These are phyloP conservation scores for Ceratocystis albifundus DNA, from an alignment of 2,329 filamentous ascomycete species.

Conservation along the genomic window DNA sequence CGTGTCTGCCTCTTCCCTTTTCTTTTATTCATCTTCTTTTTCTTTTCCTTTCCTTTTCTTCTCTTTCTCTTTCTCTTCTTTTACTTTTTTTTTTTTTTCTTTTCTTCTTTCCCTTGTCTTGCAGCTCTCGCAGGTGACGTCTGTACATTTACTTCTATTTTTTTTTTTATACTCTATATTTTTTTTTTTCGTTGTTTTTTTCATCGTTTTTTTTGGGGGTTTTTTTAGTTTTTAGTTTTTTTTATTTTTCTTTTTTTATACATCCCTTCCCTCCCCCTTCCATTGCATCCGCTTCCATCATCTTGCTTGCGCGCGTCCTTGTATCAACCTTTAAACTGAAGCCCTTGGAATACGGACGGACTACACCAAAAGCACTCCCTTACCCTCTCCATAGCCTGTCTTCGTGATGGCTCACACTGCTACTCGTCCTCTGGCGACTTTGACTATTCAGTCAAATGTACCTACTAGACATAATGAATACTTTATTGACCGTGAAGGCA, in stretches of 20 bases:
- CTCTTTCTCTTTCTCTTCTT: slow-evolving; percentile 19
- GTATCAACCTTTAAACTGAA: neutral
- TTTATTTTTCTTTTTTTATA: slow-evolving; percentile 12
- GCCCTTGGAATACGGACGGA: neutral
- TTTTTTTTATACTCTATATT: slow-evolving; percentile 16
- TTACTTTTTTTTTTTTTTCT: neutral
- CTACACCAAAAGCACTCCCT: neutral
- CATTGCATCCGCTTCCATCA: neutral
- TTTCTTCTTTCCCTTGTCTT: neutral
- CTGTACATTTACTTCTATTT: slow-evolving; percentile 5
- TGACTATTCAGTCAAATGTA: slow-evolving; percentile 12
- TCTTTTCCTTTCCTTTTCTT: slow-evolving; percentile 18
- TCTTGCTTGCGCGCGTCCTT: neutral
- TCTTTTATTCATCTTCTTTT: slow-evolving; percentile 10
- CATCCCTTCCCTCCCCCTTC: neutral
- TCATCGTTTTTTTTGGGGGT: no score
- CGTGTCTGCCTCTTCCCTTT: slow-evolving; percentile 7
- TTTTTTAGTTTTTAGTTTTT: no score
- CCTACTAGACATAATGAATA: slow-evolving; percentile 22
- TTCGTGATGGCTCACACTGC: slow-evolving; percentile 17
- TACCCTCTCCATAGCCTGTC: neutral
- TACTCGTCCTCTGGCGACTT: slow-evolving; percentile 16
- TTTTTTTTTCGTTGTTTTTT: no score
- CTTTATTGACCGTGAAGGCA: slow-evolving; percentile 21
- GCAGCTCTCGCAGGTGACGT: neutral